Evolutionary conservation across 192 early-diverging fungal genomes (phyloP).

Genomic region (Coemansia sp.): DNA sequence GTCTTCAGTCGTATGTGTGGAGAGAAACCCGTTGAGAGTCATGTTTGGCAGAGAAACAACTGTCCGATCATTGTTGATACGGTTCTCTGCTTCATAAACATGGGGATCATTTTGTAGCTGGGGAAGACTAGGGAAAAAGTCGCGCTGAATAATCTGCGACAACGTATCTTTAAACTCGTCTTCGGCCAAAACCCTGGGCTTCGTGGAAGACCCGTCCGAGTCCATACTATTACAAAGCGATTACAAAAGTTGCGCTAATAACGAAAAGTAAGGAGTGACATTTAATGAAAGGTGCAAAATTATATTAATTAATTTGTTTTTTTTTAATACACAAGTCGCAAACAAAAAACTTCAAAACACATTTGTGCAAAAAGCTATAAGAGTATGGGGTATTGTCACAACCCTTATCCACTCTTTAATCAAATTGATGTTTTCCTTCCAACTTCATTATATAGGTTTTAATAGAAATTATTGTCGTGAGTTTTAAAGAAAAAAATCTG

Average conservation of each 20-base stretch:
- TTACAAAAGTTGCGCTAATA: no score
- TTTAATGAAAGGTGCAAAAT: no score
- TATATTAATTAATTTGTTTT: no score
- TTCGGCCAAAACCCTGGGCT: slow-evolving; percentile 19
- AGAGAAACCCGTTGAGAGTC: slow-evolving; percentile 20
- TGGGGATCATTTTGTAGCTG: slow-evolving; percentile 8
- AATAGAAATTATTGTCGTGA: no score
- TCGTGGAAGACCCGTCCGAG: neutral
- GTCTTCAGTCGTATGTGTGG: slow-evolving; percentile 35
- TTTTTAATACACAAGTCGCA: no score
- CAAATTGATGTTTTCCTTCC: no score
- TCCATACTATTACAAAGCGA: neutral
- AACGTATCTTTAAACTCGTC: slow-evolving; percentile 25
- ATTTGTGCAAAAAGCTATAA: no score
- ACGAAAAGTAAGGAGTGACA: no score
- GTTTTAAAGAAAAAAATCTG: neutral
- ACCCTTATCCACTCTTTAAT: no score
- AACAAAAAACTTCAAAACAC: no score
- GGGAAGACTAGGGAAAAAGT: slow-evolving; percentile 41
- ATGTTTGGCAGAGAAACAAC: neutral
- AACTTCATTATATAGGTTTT: no score
- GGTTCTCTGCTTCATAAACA: neutral
- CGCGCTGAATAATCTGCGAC: slow-evolving; percentile 32
- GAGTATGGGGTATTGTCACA: no score
- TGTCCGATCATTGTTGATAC: neutral